Percentiles rank a stretch among this genome's conserved stretches.
Conservation (phyloP, 495 filamentous ascomycete species). For the Trichocladium uniseriatum region DNA sequence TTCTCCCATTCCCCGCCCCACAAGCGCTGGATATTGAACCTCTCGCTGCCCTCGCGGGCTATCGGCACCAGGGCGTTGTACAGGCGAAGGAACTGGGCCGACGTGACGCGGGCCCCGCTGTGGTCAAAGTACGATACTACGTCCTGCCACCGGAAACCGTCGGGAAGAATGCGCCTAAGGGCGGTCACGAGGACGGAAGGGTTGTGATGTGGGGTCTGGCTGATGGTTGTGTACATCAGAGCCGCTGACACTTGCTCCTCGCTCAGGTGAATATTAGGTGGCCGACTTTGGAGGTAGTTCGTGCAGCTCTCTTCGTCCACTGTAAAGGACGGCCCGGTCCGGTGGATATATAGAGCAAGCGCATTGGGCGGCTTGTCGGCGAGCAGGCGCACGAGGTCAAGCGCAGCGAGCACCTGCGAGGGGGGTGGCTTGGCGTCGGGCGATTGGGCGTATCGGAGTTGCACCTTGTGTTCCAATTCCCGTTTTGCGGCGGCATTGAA, state of each 20-base stretch:
- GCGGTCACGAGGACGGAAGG: constrained; percentile 60
- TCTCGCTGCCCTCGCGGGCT: constrained; percentile 45
- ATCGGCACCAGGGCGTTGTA: constrained; percentile 65
- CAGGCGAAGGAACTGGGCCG: constrained; percentile 68
- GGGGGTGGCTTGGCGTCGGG: constrained; percentile 53
- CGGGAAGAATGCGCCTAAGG: constrained; percentile 35
- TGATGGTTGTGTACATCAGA: constrained; percentile 66
- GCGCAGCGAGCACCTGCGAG: constrained; percentile 59
- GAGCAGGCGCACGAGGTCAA: constrained; percentile 64
- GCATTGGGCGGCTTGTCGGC: constrained; percentile 49
- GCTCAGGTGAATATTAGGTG: constrained; percentile 56
- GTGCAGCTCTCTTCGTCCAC: constrained; percentile 40
- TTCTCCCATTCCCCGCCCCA: constrained; percentile 91
- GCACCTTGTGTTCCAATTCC: constrained; percentile 56
- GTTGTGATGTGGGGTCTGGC: constrained; percentile 63
- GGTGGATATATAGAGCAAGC: constrained; percentile 69
- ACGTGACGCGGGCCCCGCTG: constrained; percentile 60
- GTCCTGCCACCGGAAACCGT: constrained; percentile 70
- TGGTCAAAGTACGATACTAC: constrained; percentile 80
- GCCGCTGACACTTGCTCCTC: constrained; percentile 77
- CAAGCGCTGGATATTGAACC: constrained; percentile 65
- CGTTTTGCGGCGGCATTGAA: constrained; percentile 67
- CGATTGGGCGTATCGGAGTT: constrained; percentile 51
- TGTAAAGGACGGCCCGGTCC: constrained; percentile 55
- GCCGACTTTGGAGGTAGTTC: constrained; percentile 51